Conservation (phyloP, 2,329 filamentous ascomycete genomes). For the Ceratocystis smalleyi region DNA sequence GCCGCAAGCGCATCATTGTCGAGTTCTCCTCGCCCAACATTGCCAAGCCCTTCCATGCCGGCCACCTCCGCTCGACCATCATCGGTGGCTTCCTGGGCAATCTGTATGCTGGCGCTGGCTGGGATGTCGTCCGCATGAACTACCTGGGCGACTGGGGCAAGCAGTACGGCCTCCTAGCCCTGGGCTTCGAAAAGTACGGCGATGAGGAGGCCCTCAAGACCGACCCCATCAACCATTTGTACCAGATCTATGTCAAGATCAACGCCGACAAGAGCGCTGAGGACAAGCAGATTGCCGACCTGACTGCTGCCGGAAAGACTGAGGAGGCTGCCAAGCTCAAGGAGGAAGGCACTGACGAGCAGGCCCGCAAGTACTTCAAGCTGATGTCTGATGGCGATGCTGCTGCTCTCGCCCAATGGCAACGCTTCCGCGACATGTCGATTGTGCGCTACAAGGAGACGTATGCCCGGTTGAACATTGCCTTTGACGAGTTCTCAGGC, state of each 20-base stretch:
- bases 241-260: constrained; percentile 68
- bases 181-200: constrained; percentile 62
- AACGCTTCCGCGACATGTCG: constrained; percentile 49
- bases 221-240: constrained; percentile 70
- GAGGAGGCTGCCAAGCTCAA: constrained; percentile 26
- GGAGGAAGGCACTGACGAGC: constrained; percentile 50
- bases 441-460: constrained; percentile 52
- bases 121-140: constrained; percentile 61
- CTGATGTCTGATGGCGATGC: constrained; percentile 54
- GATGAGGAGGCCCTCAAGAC: constrained; percentile 52
- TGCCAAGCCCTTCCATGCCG: constrained; percentile 69
- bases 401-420: constrained; percentile 46
- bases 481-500: constrained; percentile 58
- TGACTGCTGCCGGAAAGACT: constrained; percentile 33
- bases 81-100: constrained; percentile 65
- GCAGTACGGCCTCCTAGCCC: constrained; percentile 56
- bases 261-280: constrained; percentile 51
- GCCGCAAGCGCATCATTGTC: constrained; percentile 53
- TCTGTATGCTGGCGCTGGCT: constrained; percentile 53
- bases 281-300: constrained; percentile 47
- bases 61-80: constrained; percentile 62
- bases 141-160: constrained; percentile 72
- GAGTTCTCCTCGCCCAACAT: constrained; percentile 81
- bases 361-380: constrained; percentile 58
- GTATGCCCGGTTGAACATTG: constrained; percentile 55